A percentile compares a stretch with the other conserved stretches of the same genome.
These are phyloP conservation scores for Acanthamoeba divionensis DNA, from an alignment of 208 protist genomes.

Conservation along the genomic window DNA sequence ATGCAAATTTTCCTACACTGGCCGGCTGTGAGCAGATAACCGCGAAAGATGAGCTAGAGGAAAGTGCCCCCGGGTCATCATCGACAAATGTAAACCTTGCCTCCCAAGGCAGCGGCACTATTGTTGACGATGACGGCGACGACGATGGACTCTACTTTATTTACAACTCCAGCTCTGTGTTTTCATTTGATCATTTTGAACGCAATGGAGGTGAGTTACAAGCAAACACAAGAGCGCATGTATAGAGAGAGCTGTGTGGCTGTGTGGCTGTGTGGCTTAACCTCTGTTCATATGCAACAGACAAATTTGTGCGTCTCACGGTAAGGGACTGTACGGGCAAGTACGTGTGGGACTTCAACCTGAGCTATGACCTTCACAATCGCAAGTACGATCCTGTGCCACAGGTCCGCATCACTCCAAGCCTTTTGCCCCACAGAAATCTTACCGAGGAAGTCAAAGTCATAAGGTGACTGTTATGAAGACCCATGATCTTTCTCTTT, in stretches of 20 bases:
- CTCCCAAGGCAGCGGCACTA: too few species aligned
- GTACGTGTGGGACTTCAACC: slow-evolving; percentile 56
- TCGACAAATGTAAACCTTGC: too few species aligned
- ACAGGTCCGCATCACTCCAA: neutral
- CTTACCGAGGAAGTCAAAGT: neutral
- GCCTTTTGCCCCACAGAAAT: neutral
- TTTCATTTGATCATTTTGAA: slow-evolving; percentile 50
- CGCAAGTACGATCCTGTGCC: neutral
- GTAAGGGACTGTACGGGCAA: slow-evolving; percentile 44
- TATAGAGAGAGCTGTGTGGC: too few species aligned
- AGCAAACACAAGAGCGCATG: too few species aligned
- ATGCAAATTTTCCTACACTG: slow-evolving; percentile 27
- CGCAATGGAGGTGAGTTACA: neutral
- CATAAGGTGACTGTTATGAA: neutral
- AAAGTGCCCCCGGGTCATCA: too few species aligned
- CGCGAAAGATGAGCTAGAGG: neutral
- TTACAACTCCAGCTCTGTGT: slow-evolving; percentile 19
- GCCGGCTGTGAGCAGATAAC: slow-evolving; percentile 48
- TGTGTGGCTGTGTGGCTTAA: too few species aligned
- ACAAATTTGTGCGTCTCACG: slow-evolving; percentile 6
- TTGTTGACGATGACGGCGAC: neutral
- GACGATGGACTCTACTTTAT: slow-evolving; percentile 37
- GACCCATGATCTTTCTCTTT: too few species aligned
- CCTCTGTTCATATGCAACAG: neutral
- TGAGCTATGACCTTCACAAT: slow-evolving; percentile 42